Percentiles rank a stretch among this genome's conserved stretches.
phyloP scores from a whole-genome alignment of 2,329 filamentous ascomycete species.

The Cytospora mali region DNA sequence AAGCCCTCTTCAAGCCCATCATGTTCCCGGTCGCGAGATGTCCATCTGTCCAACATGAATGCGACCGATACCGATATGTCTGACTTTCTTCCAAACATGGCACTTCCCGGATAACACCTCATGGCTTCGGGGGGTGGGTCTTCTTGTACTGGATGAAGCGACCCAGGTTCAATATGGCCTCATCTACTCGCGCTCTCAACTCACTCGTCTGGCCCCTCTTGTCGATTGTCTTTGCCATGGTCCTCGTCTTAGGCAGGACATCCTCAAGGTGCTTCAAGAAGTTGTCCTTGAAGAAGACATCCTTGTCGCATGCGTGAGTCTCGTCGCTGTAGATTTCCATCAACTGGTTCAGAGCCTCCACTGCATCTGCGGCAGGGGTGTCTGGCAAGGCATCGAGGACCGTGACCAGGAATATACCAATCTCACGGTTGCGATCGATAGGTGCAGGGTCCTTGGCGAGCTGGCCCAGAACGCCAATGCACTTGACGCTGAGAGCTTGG shows the following conservation, averaged over 20 bases:
- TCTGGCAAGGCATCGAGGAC: slow-evolving; percentile 55
- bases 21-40: not conserved
- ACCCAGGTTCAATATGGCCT: slow-evolving; percentile 61
- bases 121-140: slow-evolving; percentile 50
- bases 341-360: slow-evolving; percentile 67
- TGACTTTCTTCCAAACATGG: no score
- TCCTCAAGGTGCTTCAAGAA: slow-evolving; percentile 63
- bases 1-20: slow-evolving; percentile 10
- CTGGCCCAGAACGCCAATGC: slow-evolving; percentile 66
- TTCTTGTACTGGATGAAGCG: slow-evolving; percentile 68
- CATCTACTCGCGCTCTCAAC: slow-evolving; percentile 61
- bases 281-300: slow-evolving; percentile 65
- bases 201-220: slow-evolving; percentile 57
- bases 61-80: not conserved
- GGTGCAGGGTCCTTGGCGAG: slow-evolving; percentile 60
- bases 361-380: slow-evolving; percentile 57
- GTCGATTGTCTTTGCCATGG: slow-evolving; percentile 62
- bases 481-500: slow-evolving; percentile 66
- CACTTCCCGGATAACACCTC: no score
- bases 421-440: slow-evolving; percentile 58
- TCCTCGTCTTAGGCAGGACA: slow-evolving; percentile 54
- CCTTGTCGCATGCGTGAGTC: slow-evolving; percentile 57
- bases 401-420: slow-evolving; percentile 64
- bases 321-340: slow-evolving; percentile 70
- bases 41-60: slow-evolving; percentile 5